Conservation (phyloP, 495 filamentous ascomycete genomes). For the Endocarpon pusillum region DNA sequence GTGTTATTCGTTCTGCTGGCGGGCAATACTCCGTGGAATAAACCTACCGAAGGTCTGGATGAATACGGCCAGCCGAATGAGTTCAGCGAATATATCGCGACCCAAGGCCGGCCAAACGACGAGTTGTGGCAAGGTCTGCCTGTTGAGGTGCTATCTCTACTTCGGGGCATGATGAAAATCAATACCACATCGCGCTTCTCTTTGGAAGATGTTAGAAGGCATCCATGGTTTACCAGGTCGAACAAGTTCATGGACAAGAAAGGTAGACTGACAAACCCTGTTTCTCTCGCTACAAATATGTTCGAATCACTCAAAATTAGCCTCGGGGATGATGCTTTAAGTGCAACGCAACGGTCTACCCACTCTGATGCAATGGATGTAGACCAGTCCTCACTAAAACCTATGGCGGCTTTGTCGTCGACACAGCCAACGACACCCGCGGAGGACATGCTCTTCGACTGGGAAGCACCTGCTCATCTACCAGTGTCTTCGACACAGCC, state of each 20-base stretch:
- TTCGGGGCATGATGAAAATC: constrained; percentile 86
- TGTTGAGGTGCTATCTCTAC: constrained; percentile 57
- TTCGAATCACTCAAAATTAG: constrained; percentile 86
- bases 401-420: constrained; percentile 30
- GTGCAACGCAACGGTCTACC: constrained; percentile 18
- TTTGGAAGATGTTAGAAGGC: constrained; percentile 71
- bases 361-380: constrained; percentile 23
- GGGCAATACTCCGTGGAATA: constrained; percentile 96
- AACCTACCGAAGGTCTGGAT: constrained; percentile 62
- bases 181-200: constrained; percentile 62
- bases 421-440: constrained; percentile 69
- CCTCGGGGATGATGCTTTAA: constrained; percentile 51
- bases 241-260: constrained; percentile 60
- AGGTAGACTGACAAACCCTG: constrained; percentile 60
- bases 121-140: constrained; percentile 75
- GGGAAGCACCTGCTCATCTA: constrained; percentile 43
- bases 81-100: constrained; percentile 68
- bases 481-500: constrained; percentile 36
- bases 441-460: constrained; percentile 55
- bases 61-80: constrained; percentile 69
- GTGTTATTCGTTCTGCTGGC: constrained; percentile 90
- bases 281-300: constrained; percentile 80
- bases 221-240: constrained; percentile 84
- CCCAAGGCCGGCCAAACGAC: constrained; percentile 62
- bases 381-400: constrained; percentile 16